phyloP scores from a whole-genome alignment of 305 asterid species.

The Plantago rigida region DNA sequence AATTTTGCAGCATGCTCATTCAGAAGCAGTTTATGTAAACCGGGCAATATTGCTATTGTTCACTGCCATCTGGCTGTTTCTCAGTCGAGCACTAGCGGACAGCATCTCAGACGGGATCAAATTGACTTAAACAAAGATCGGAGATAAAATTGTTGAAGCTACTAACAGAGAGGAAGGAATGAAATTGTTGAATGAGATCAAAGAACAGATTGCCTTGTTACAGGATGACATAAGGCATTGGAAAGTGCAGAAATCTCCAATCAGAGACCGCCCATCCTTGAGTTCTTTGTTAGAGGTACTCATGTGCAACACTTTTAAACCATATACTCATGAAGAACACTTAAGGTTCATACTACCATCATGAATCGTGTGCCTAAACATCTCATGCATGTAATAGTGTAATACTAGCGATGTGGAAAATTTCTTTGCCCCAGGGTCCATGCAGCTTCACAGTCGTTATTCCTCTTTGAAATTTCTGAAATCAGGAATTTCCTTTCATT shows the following conservation, averaged over 20 bases:
- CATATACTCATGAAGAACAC: background rate
- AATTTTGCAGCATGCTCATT: constrained; percentile 28
- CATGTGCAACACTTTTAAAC: background rate
- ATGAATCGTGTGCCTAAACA: background rate
- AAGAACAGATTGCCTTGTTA: constrained; percentile 39
- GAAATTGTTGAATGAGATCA: constrained; percentile 54
- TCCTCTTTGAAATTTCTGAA: too few relatives aligned
- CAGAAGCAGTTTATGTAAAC: constrained; percentile 24
- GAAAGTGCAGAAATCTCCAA: constrained; percentile 31
- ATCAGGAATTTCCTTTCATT: too few relatives aligned
- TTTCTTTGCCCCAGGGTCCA: too few relatives aligned
- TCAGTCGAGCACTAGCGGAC: constrained; percentile 25
- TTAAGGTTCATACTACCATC: too few relatives aligned
- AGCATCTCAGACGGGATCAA: constrained; percentile 22
- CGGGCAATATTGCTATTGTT: constrained; percentile 24
- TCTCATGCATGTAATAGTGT: too few relatives aligned
- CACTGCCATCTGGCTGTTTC: constrained; percentile 29
- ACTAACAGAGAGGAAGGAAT: constrained; percentile 43
- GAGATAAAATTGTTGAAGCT: constrained; percentile 37
- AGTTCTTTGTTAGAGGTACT: constrained; percentile 48
- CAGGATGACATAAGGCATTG: constrained; percentile 41
- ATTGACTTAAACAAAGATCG: constrained; percentile 28
- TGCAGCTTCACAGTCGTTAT: too few relatives aligned
- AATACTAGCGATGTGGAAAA: background rate
- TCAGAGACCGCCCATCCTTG: constrained; percentile 29